Conservation (phyloP, 768 basidiomycete genomes). For the Rhodotorula toruloides region DNA sequence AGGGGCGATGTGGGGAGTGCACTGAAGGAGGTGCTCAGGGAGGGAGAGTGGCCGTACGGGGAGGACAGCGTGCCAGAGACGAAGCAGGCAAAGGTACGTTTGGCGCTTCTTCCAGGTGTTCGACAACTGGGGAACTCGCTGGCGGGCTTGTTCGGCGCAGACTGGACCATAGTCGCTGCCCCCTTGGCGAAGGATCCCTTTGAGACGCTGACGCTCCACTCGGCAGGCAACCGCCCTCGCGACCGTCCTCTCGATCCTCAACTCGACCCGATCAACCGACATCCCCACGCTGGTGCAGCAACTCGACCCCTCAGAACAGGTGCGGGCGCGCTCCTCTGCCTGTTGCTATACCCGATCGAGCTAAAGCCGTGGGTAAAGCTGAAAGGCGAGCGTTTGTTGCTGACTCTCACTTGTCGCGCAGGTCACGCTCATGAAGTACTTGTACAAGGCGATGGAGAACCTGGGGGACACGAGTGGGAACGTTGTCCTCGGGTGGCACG, state of each 20-base stretch:
- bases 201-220: not conserved
- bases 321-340: not conserved
- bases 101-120: not conserved
- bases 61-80: slow-evolving; percentile 52
- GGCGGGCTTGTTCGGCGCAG: not conserved
- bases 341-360: not conserved
- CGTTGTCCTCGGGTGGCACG: slow-evolving; percentile 82
- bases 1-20: slow-evolving; percentile 76
- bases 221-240: slow-evolving; percentile 69
- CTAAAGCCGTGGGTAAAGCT: no score
- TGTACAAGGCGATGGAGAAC: slow-evolving; percentile 91
- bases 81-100: slow-evolving; percentile 79
- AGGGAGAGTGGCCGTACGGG: slow-evolving; percentile 78
- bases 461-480: slow-evolving; percentile 57
- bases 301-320: slow-evolving; percentile 50
- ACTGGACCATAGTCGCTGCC: no score
- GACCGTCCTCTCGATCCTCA: slow-evolving; percentile 78
- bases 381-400: not conserved
- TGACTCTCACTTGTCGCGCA: slow-evolving; percentile 47
- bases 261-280: slow-evolving; percentile 86
- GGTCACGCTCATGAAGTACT: slow-evolving; percentile 92
- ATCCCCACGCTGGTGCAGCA: slow-evolving; percentile 68
- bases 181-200: no score
- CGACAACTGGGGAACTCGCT: not conserved
- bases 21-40: slow-evolving; percentile 57